Conservation (phyloP, 768 basidiomycete genomes). For the Boletus speciosus region DNA sequence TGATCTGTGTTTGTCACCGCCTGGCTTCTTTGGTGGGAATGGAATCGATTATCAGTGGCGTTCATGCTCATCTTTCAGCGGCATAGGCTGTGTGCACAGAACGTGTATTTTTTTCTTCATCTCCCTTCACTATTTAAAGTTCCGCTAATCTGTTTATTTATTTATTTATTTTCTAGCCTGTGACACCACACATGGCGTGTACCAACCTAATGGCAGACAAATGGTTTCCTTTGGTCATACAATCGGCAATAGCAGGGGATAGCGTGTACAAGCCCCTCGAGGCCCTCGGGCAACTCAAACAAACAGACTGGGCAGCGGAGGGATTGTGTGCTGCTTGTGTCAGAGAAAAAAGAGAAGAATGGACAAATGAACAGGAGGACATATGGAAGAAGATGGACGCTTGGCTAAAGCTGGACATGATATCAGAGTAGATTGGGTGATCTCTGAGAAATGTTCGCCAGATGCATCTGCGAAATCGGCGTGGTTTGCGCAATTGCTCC, state of each 20-base stretch:
- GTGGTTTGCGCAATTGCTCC: background rate
- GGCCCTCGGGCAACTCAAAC: conserved; percentile 58
- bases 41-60: background rate
- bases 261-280: conserved; percentile 72
- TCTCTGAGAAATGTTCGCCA: background rate
- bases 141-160: background rate
- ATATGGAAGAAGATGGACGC: conserved; percentile 60
- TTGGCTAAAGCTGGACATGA: conserved; percentile 42
- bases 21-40: background rate
- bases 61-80: background rate
- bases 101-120: background rate
- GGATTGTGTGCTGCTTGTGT: conserved; percentile 62
- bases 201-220: conserved; percentile 67
- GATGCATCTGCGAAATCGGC: background rate
- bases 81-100: background rate
- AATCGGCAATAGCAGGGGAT: conserved; percentile 57
- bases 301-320: conserved; percentile 52
- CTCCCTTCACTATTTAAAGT: background rate
- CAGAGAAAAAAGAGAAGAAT: conserved; percentile 58
- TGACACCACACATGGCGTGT: conserved; percentile 70
- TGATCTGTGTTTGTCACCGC: background rate
- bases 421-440: conserved; percentile 7
- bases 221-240: conserved; percentile 71
- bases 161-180: conserved; percentile 28
- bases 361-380: conserved; percentile 55